Evolutionary conservation across 371 early-diverging fungal genomes (phyloP).

Genomic region (Chytridium lagenaria): DNA sequence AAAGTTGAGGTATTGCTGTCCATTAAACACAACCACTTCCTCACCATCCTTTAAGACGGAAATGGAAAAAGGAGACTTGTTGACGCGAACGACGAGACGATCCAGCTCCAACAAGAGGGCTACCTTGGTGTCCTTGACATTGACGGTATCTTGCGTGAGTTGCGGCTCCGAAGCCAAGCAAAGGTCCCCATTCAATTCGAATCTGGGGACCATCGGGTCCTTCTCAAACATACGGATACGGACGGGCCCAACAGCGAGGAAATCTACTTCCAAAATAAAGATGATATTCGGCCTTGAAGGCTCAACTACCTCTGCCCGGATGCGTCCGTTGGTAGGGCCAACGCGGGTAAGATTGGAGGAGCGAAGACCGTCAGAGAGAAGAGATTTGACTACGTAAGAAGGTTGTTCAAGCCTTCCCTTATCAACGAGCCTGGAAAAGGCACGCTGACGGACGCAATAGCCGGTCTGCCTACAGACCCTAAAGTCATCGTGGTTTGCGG

Average conservation of each 20-base stretch:
- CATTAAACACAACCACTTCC: slow-evolving; percentile 79
- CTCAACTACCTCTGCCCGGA: slow-evolving; percentile 4
- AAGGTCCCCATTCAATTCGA: slow-evolving; percentile 1
- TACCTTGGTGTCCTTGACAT: not conserved
- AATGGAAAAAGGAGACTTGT: slow-evolving; percentile 1
- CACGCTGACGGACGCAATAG: slow-evolving; percentile 90
- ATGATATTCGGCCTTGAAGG: not conserved
- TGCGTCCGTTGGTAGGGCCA: not conserved
- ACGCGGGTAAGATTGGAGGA: not conserved
- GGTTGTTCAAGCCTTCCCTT: not conserved
- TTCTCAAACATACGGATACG: slow-evolving; percentile 2
- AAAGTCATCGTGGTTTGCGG: slow-evolving; percentile 65
- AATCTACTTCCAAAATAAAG: slow-evolving; percentile 5
- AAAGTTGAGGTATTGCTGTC: slow-evolving; percentile 80
- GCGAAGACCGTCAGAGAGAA: not conserved
- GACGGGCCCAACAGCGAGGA: not conserved
- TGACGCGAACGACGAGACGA: not conserved
- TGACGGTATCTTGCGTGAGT: slow-evolving; percentile 1
- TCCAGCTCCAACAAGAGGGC: not conserved
- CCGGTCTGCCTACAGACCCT: slow-evolving; percentile 86
- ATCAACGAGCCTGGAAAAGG: slow-evolving; percentile 73
- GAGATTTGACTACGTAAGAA: not conserved
- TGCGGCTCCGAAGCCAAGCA: not conserved
- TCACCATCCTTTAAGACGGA: slow-evolving; percentile 19
- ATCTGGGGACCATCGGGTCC: not conserved